phyloP scores from a whole-genome alignment of 2,329 filamentous ascomycete species.

The Fusarium burgessii region DNA sequence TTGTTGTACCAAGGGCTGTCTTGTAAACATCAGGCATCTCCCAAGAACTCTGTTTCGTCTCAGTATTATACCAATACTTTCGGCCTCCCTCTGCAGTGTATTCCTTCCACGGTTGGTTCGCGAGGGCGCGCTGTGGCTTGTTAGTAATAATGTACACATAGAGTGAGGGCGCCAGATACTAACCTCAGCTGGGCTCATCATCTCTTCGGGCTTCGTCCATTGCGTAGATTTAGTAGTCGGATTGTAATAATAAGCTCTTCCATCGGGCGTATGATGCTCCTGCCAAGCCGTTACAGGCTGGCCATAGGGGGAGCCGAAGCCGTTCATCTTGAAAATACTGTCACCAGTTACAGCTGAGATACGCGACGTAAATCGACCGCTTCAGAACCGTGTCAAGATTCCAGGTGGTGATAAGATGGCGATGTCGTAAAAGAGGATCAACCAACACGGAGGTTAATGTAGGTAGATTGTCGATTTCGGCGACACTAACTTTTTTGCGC shows the following conservation, averaged over 20 bases:
- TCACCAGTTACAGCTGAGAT: background rate
- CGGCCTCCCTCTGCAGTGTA: slow-evolving; percentile 87
- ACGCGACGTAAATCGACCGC: slow-evolving; percentile 17
- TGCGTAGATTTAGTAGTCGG: slow-evolving; percentile 85
- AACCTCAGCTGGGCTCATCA: slow-evolving; percentile 88
- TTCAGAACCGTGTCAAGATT: background rate
- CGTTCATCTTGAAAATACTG: slow-evolving; percentile 66
- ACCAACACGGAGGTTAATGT: slow-evolving; percentile 15
- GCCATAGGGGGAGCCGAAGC: slow-evolving; percentile 61
- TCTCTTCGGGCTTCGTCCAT: slow-evolving; percentile 93
- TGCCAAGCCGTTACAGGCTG: slow-evolving; percentile 75
- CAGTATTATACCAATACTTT: slow-evolving; percentile 95
- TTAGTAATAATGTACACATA: slow-evolving; percentile 20
- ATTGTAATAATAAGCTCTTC: slow-evolving; percentile 93
- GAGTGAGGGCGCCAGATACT: slow-evolving; percentile 24
- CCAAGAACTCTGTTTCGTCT: slow-evolving; percentile 94
- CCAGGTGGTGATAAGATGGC: background rate
- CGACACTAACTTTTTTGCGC: slow-evolving; percentile 43
- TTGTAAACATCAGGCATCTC: slow-evolving; percentile 90
- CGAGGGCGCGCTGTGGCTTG: slow-evolving; percentile 72
- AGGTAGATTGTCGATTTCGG: slow-evolving; percentile 19
- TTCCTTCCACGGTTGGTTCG: slow-evolving; percentile 91
- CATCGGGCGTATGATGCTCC: slow-evolving; percentile 83
- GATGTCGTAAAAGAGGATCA: slow-evolving; percentile 24
- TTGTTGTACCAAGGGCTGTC: slow-evolving; percentile 73